A percentile compares a stretch with the other conserved stretches of the same genome.
Conservation (phyloP, 140 eudicot species). For the Artemisia princeps region DNA sequence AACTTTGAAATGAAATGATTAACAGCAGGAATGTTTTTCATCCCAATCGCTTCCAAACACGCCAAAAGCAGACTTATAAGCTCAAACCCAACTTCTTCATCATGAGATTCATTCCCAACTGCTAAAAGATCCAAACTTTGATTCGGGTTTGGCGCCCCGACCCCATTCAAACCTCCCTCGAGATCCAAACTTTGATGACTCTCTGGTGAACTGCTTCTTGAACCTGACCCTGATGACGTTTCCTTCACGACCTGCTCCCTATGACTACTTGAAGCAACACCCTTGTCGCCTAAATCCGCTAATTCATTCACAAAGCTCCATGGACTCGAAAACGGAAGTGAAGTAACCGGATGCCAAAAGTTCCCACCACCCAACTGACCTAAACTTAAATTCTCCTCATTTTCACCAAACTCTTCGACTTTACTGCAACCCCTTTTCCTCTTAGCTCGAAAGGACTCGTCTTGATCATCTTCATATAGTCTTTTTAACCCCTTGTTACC, state of each 20-base stretch:
- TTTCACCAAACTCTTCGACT: conserved; percentile 35
- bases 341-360: conserved; percentile 50
- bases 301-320: conserved; percentile 59
- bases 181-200: conserved; percentile 52
- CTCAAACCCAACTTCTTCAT: conserved; percentile 68
- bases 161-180: conserved; percentile 45
- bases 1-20: conserved; percentile 53
- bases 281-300: conserved; percentile 54
- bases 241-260: conserved; percentile 41
- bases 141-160: conserved; percentile 42
- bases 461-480: conserved; percentile 52
- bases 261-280: conserved; percentile 40
- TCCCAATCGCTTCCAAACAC: conserved; percentile 70
- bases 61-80: conserved; percentile 62
- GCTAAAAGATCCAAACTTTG: conserved; percentile 36
- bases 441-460: conserved; percentile 55
- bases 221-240: conserved; percentile 46
- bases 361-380: conserved; percentile 51
- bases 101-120: conserved; percentile 28
- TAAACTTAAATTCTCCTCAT: conserved; percentile 36
- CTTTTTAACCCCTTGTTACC: conserved; percentile 60
- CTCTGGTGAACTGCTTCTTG: conserved; percentile 52
- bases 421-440: conserved; percentile 51
- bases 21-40: conserved; percentile 52
- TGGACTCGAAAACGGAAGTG: conserved; percentile 54